Evolutionary conservation across 2,329 filamentous ascomycete species (phyloP), one percentile per base, ranked within the genome.

Genomic region (Trichoderma afroharzianum): DNA sequence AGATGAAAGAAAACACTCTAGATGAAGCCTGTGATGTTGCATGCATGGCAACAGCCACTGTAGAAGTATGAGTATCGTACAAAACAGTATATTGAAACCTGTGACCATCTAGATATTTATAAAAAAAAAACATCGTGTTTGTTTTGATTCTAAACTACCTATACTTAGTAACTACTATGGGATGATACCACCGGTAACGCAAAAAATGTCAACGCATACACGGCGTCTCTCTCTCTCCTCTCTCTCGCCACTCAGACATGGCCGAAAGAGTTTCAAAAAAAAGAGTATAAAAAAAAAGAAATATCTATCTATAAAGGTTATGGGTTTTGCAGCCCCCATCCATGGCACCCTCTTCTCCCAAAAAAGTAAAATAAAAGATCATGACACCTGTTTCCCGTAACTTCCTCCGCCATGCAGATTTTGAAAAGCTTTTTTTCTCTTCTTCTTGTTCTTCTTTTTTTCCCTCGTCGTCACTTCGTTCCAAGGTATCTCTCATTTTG

Each of bases 261-360:
- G 63, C 18, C 6, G 63, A 43, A 26, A 36, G 21, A 24, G 18
- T 4, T 53, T 53, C 14, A 21, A 67, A 55, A 28, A 39, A 39
- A 58, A 30, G 7, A 21, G 11, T 18, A 43, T n/a, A 47, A 63
- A 47, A 64, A 67, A 47, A 21, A 50, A 21, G 9, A 50, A 62
- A 69, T 36, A 47, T 69, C 66, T 69, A 69, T 69, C 66, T 69
- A 69, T 69, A 69, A 69, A 69, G 26, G 66, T 62, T 53, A 50
- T 62, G 66, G 57, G 63, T 24, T 50, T 67, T 69, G 57, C 14
- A 62, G 39, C 57, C 24, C 57, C 39, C 28, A 67, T 63, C 61
- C 61, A 63, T 63, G 53, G 63, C 50, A 32, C 63, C 24, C 11
- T 36, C n/a, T 21, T 50, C 28, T 33, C 15, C 15, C 39, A 18